Evolutionary conservation across 2,329 filamentous ascomycete species (phyloP), one percentile per base, ranked within the genome.

Genomic region (Xylariomycetidae sp.): DNA sequence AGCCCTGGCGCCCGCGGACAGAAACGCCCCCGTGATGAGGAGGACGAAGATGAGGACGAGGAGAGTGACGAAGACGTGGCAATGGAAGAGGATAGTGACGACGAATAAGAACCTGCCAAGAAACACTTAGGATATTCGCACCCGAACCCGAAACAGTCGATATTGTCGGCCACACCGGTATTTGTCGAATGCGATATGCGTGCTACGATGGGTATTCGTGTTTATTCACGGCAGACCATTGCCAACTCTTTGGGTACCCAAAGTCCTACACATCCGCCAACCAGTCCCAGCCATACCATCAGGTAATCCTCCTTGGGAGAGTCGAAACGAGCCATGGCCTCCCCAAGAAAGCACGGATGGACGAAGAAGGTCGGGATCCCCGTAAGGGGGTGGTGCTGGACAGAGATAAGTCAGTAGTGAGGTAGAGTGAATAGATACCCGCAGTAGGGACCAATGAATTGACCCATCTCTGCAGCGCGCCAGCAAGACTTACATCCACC

Each of bases 261-360:
- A 45, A 97, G 69, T 37, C 87, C 85, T 25, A 95, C 83, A 46
- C 79, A 82, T 32, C 77, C 77, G 38, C 89, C 90, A 27, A 94
- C 77, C 37, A 94, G 66, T n/a, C 89, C 89, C 42, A 96, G 70
- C 89, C 90, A 97, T 35, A 88, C 65, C 63, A 88, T 75, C 53
- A 97, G 70, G 66, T 97, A 97, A 49, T 81, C 70, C 50, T 80
- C 61, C 56, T 70, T 66, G 54, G 69, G 59, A 49, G 76, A 80
- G 48, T 74, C 64, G 50, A 88, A 80, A 32, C 66, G 68, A 47
- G 69, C 68, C 74, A 97, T 85, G 33, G 85, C 85, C 45, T 90
- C 83, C 36, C 84, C 85, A 7, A 92, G 85, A 57, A 86, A 78
- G 63, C 92, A 97, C 16, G 92, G 90, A 64, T 98, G 92, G 49